A percentile compares a stretch with the other conserved stretches of the same genome.
Evolutionary conservation across 2,329 filamentous ascomycete genomes (phyloP).

Genomic region (Pseudogymnoascus sp.): DNA sequence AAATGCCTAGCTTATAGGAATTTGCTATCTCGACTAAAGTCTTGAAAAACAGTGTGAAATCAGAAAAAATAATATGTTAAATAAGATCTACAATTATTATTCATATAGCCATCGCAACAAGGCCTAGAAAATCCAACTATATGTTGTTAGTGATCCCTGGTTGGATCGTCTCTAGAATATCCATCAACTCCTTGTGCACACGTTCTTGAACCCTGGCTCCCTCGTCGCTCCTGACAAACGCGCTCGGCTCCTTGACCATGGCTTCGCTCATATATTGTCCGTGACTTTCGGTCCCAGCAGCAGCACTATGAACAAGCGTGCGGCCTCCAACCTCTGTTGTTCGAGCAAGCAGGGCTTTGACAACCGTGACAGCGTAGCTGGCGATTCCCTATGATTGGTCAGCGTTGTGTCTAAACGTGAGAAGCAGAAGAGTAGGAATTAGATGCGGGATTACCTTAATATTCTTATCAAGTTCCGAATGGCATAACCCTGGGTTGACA

Average conservation of each 20-base stretch:
- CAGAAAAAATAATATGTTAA: too few species aligned
- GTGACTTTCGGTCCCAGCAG: slow-evolving; percentile 26
- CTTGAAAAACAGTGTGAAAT: slow-evolving; percentile 22
- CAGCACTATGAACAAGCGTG: slow-evolving; percentile 27
- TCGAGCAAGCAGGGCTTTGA: slow-evolving; percentile 23
- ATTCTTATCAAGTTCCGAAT: slow-evolving; percentile 23
- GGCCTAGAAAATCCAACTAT: slow-evolving; percentile 21
- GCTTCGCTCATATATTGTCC: slow-evolving; percentile 23
- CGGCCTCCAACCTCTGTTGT: slow-evolving; percentile 30
- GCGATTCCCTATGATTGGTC: slow-evolving; percentile 3
- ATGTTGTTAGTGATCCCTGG: slow-evolving; percentile 32
- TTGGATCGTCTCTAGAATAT: slow-evolving; percentile 36
- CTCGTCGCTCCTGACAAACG: slow-evolving; percentile 32
- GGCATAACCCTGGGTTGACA: slow-evolving; percentile 30
- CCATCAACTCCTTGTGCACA: slow-evolving; percentile 38
- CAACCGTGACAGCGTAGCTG: neutral
- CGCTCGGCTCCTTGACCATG: slow-evolving; percentile 25
- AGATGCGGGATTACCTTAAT: neutral
- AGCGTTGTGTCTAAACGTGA: slow-evolving; percentile 20
- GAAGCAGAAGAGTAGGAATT: neutral
- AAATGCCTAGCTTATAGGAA: neutral
- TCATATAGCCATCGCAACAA: neutral
- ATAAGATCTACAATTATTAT: neutral
- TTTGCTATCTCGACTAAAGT: neutral
- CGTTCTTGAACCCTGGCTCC: slow-evolving; percentile 31